These are phyloP conservation scores for Chaetothyriales sp. DNA, from an alignment of 2,329 filamentous ascomycete genomes.

Conservation along the genomic window DNA sequence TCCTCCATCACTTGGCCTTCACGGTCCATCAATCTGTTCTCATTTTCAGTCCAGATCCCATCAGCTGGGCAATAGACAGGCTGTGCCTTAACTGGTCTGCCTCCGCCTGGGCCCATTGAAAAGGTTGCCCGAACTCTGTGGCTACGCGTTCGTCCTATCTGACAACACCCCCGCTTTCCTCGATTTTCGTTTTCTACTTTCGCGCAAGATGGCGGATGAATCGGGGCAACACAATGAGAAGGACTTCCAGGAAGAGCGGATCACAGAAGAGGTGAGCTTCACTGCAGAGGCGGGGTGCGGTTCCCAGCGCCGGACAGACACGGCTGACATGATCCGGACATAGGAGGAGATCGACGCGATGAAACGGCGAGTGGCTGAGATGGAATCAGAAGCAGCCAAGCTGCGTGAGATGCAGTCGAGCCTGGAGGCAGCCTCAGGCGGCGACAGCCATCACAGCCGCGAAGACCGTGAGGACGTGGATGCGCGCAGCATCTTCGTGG, in stretches of 20 bases:
- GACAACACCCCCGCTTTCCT: neutral
- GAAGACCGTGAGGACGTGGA: constrained; percentile 96
- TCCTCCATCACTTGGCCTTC: neutral
- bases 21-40: neutral
- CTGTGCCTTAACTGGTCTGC: neutral
- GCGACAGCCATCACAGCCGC: constrained; percentile 24
- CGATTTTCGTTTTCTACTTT: neutral
- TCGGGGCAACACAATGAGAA: constrained; percentile 26
- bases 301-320: neutral
- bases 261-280: constrained; percentile 30
- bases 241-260: constrained; percentile 26
- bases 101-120: neutral
- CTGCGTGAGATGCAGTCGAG: constrained; percentile 74
- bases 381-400: constrained; percentile 79
- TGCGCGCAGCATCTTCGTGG: constrained; percentile 89
- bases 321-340: neutral
- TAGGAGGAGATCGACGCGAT: constrained; percentile 72
- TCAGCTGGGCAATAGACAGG: neutral
- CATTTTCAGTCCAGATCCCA: neutral
- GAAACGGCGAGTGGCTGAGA: constrained; percentile 74
- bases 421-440: constrained; percentile 40
- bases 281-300: neutral
- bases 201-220: constrained; percentile 20
- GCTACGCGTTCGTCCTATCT: neutral
- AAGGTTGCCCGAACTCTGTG: neutral